phyloP scores from a whole-genome alignment of 106 monocot genomes.

The Alisma plantagoaquatica region DNA sequence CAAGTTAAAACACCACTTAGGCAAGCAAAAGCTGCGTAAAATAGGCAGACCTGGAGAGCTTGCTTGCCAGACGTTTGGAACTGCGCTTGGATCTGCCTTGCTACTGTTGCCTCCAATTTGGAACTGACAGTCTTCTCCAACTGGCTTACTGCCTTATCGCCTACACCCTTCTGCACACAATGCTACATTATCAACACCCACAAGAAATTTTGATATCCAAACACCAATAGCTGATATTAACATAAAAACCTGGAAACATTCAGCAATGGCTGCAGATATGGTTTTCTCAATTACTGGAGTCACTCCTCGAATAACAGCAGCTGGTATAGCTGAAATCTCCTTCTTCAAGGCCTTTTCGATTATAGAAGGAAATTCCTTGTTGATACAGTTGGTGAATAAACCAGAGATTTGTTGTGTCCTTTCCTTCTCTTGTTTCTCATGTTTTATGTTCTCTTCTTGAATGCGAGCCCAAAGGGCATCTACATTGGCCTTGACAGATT shows the following conservation, averaged over 20 bases:
- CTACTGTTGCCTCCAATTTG: slow-evolving; percentile 77
- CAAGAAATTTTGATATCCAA: too few relatives aligned
- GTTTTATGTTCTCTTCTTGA: slow-evolving; percentile 73
- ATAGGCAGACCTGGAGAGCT: slow-evolving; percentile 63
- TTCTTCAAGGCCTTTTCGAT: slow-evolving; percentile 72
- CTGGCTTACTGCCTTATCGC: slow-evolving; percentile 74
- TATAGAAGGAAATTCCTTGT: slow-evolving; percentile 73
- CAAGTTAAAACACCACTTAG: too few relatives aligned
- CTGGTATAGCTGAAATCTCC: slow-evolving; percentile 52
- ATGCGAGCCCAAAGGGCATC: slow-evolving; percentile 76
- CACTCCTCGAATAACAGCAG: slow-evolving; percentile 47
- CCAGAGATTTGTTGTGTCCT: slow-evolving; percentile 57
- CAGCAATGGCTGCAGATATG: slow-evolving; percentile 62
- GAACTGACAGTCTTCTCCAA: slow-evolving; percentile 76
- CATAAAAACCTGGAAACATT: slow-evolving; percentile 92
- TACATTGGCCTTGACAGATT: slow-evolving; percentile 61
- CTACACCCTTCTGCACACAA: slow-evolving; percentile 84
- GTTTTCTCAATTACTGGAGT: slow-evolving; percentile 67
- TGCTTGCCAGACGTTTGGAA: slow-evolving; percentile 92
- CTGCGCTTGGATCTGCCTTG: slow-evolving; percentile 81
- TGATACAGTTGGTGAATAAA: slow-evolving; percentile 46
- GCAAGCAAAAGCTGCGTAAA: too few relatives aligned
- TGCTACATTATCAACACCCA: too few relatives aligned
- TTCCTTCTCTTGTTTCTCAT: slow-evolving; percentile 70
- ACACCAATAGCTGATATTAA: too few relatives aligned